phyloP scores from a whole-genome alignment of 345 rosid species.

The Theobroma cacao region DNA sequence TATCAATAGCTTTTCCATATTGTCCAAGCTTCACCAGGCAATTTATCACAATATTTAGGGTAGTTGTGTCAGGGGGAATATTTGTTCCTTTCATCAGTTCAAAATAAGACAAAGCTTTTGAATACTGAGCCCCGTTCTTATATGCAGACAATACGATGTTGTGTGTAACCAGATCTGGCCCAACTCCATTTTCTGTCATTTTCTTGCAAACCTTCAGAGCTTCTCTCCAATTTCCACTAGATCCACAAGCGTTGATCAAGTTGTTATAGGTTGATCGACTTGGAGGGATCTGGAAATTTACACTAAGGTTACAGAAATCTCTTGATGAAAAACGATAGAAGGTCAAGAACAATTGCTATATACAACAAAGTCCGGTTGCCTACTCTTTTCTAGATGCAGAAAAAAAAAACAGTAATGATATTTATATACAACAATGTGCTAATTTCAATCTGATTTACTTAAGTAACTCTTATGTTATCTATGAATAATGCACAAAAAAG shows the following conservation, averaged over 20 bases:
- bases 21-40: constrained; percentile 80
- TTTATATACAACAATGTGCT: neutral
- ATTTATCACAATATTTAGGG: constrained; percentile 73
- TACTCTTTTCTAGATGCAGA: neutral
- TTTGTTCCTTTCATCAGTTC: constrained; percentile 87
- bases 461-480: neutral
- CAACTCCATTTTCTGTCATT: constrained; percentile 96
- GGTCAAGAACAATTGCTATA: neutral
- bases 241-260: constrained; percentile 93
- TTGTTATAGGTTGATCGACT: constrained; percentile 83
- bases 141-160: constrained; percentile 87
- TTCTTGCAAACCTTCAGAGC: constrained; percentile 81
- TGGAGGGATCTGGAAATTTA: constrained; percentile 75
- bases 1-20: constrained; percentile 58
- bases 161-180: constrained; percentile 95
- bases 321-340: neutral
- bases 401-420: neutral
- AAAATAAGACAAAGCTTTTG: constrained; percentile 81
- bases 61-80: constrained; percentile 80
- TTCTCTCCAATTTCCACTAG: constrained; percentile 96
- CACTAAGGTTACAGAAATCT: constrained; percentile 6
- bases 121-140: constrained; percentile 72
- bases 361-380: neutral
- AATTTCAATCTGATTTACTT: neutral
- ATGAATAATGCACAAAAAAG: neutral